phyloP scores from a whole-genome alignment of 1,139 yeast species.

The Yamadazyma trypodendri region DNA sequence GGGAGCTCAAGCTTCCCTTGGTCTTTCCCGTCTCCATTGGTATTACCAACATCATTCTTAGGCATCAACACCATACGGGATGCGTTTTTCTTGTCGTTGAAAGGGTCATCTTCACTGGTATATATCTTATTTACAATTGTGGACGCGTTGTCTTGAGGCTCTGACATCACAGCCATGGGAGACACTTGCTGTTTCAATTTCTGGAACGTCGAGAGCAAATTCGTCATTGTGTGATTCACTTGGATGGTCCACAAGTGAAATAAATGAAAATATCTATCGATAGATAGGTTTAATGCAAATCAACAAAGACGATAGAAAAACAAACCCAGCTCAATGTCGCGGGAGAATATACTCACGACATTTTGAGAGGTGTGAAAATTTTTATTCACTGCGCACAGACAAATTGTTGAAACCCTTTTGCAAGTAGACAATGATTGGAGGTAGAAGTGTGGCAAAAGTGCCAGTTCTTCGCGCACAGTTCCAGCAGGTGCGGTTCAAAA shows the following conservation, averaged over 20 bases:
- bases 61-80: constrained; percentile 4
- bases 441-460: neutral
- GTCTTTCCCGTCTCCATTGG: neutral
- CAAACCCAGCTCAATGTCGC: neutral
- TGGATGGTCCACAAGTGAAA: no score
- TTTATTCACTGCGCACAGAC: neutral
- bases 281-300: neutral
- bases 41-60: constrained; percentile 1
- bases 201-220: constrained; percentile 18
- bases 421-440: neutral
- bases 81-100: constrained; percentile 21
- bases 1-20: neutral
- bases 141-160: constrained; percentile 5
- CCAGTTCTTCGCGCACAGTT: neutral
- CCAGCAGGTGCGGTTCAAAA: constrained; percentile 23
- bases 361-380: neutral
- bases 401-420: no score
- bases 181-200: constrained; percentile 15
- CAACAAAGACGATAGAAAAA: neutral
- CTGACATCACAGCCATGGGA: constrained; percentile 14
- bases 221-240: constrained; percentile 14
- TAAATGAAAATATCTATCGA: no score
- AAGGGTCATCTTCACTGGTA: constrained; percentile 31
- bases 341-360: neutral
- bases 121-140: constrained; percentile 10